These are phyloP conservation scores for Saccharomyces hybrid DNA, from an alignment of 1,139 yeast species.

Conservation along the genomic window DNA sequence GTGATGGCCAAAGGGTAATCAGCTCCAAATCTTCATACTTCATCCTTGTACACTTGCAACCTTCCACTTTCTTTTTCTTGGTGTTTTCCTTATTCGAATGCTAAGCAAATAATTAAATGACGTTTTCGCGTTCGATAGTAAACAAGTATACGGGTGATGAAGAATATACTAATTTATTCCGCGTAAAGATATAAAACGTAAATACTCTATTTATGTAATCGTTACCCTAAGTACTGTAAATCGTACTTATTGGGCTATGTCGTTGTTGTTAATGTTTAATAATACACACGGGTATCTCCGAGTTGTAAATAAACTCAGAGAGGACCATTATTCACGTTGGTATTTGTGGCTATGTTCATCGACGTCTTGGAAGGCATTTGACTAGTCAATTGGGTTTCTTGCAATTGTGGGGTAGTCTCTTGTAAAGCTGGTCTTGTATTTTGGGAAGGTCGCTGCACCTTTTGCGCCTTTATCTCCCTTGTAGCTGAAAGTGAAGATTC, in stretches of 20 bases:
- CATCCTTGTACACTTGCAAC: background rate
- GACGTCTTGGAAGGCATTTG: background rate
- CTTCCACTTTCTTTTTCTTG: background rate
- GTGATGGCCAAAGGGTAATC: constrained; percentile 1
- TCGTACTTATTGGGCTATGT: background rate
- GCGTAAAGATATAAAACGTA: background rate
- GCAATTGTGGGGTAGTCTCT: background rate
- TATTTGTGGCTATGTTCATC: background rate
- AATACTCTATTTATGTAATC: background rate
- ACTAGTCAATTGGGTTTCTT: background rate
- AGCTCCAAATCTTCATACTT: background rate
- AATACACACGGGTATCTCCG: background rate
- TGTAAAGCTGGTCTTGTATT: background rate
- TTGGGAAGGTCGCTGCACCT: constrained; percentile 1
- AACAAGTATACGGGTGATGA: background rate
- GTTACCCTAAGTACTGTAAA: background rate
- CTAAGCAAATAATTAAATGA: background rate
- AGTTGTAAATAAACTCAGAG: background rate
- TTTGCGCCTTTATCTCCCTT: constrained; percentile 10
- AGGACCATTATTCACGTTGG: background rate
- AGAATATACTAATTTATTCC: background rate
- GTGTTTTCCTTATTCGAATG: background rate
- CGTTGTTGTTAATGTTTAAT: background rate
- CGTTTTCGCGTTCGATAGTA: background rate
- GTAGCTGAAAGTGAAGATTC: constrained; percentile 44